Base-by-base conservation (phyloP, 805 yeast species). In the Candida namnaoensis region DNA sequence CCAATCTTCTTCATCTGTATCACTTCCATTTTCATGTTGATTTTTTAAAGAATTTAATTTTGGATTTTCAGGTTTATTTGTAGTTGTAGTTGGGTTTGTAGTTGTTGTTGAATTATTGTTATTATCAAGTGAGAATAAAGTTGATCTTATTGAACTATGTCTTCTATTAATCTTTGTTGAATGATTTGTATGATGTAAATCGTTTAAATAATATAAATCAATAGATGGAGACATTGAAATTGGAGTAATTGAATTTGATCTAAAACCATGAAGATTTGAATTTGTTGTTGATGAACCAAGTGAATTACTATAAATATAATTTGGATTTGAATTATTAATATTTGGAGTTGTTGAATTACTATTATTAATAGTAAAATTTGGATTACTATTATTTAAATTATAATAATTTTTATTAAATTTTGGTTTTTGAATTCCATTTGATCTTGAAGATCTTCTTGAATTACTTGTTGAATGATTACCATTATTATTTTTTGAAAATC, bases 1-100 rank as follows among this genome's bases (percentile, higher is more conserved):
- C 99, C 99, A 91, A 61, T 91, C 98, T 61, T 91, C 99, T 56
- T 91, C 98, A 60, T 91, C 99, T 0, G 99, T 91, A 54, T 87
- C 35, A 12, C 32, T 55, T 24, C 55, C 62, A 7, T 55, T 60
- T 28, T 55, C 60, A 14, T 50, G 58, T 32, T 45, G 35, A 23
- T 28, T 14, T 3, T 35, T 36, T 19, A 40, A 35, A 9, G 25
- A 42, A 5, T 66, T 52, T 32, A 62, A 53, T n/a, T 63, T 58
- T 14, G 60, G 5, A 26, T 8, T 56, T 43, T 53, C 53, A 37
- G 69, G 53, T 41, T 64, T 48, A 33, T 50, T 43, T 34, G 25
- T 14, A 46, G 43, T n/a, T 47, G 47, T 7, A 34, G 28, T 7
- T 28, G 40, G n/a, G n/a, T n/a, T 7, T 41, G 39, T 11, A 40